Evolutionary conservation across 2,329 filamentous ascomycete genomes (phyloP), one percentile per base, ranked within the genome.

Genomic region (Pseudocercospora fuligena): DNA sequence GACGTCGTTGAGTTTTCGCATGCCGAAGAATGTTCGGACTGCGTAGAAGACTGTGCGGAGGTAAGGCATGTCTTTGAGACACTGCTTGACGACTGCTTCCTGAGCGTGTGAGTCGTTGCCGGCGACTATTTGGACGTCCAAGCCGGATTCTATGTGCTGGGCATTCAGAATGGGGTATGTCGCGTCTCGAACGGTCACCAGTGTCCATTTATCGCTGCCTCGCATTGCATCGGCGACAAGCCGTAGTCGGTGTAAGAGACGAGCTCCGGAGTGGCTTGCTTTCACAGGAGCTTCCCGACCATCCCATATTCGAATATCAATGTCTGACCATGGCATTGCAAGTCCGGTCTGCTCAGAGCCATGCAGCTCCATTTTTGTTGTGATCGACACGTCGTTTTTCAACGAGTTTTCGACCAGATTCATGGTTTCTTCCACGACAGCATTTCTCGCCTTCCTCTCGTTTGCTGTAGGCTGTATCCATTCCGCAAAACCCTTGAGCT

Each of bases 261-360:
- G 64, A 23, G 21, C n/a, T 11, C 43, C 56, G 27, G 56, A 25
- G 40, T 49, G 5, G n/a, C 72, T 68, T 27, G 29, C 19, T 11
- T 29, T 29, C 19, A n/a, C 8, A 19, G 56, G 29, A 23, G 56
- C 16, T 19, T 75, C 69, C 75, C 75, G 27, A 70, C 63, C 19
- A 78, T 70, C n/a, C 69, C 68, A 69, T 78, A 80, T 60, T 76
- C 81, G 76, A 79, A 84, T 66, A 72, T 89, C 85, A 12, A 89
- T 78, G 73, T 86, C 84, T 6, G 88, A 89, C 47, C 80, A 79
- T 29, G 83, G 80, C 61, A 83, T 73, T 0, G 83, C 82, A 40
- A 88, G 76, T 8, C 85, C 85, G 14, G 83, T 87, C 11, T 77
- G 75, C 64, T 84, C 79, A 8, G 87, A 88, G 19, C 87, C 87